phyloP scores from a whole-genome alignment of 352 stramenopile genomes.

The Globisporangium cylindrosporum region DNA sequence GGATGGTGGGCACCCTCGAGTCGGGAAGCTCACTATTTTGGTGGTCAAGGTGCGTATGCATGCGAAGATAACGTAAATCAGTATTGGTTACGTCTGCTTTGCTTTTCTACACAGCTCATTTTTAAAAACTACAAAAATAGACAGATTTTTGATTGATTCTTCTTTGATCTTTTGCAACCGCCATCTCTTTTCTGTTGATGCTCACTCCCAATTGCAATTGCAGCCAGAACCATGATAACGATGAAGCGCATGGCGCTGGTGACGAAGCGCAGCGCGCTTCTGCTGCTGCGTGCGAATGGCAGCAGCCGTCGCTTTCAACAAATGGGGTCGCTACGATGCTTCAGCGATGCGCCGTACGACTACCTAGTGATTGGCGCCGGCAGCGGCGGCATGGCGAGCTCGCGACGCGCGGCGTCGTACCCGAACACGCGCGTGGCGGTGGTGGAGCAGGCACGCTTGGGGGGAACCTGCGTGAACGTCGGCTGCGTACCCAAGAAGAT shows the following conservation, averaged over 20 bases:
- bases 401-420: slow-evolving; percentile 85
- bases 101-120: not conserved
- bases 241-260: not conserved
- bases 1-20: no score
- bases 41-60: no score
- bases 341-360: slow-evolving; percentile 51
- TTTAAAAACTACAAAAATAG: not conserved
- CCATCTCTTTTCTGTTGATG: not conserved
- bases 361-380: slow-evolving; percentile 92
- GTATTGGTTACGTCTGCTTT: not conserved
- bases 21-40: no score
- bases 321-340: slow-evolving; percentile 2
- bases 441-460: slow-evolving; percentile 88
- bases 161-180: not conserved
- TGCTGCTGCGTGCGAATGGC: not conserved
- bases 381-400: slow-evolving; percentile 91
- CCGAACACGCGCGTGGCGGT: slow-evolving; percentile 92
- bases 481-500: slow-evolving; percentile 99
- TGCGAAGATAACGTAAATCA: not conserved
- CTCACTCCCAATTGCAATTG: not conserved
- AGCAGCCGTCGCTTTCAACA: not conserved
- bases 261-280: not conserved
- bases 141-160: not conserved
- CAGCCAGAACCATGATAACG: not conserved
- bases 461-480: slow-evolving; percentile 99